These are phyloP conservation scores for Trypanosoma mega DNA, from an alignment of 208 protist species.

Conservation along the genomic window DNA sequence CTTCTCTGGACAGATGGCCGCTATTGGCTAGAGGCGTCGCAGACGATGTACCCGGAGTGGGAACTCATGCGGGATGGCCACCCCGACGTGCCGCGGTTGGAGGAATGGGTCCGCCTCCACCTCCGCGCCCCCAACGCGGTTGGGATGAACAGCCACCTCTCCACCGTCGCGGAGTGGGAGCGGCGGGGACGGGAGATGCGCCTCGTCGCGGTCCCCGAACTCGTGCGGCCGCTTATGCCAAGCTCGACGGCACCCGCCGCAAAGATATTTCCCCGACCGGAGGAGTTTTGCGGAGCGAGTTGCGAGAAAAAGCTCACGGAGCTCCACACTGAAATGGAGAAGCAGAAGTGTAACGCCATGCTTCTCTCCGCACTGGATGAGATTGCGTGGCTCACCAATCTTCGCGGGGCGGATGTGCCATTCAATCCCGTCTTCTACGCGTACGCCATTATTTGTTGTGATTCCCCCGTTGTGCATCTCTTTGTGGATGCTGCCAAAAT, in stretches of 20 bases:
- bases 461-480: conserved; percentile 20
- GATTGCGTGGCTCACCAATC: conserved; percentile 91
- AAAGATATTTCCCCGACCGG: conserved; percentile 42
- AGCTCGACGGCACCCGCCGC: conserved; percentile 9
- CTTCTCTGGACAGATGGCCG: conserved; percentile 97
- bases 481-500: conserved; percentile 40
- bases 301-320: conserved; percentile 52
- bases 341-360: conserved; percentile 53
- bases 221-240: conserved; percentile 51
- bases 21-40: conserved; percentile 94
- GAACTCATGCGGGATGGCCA: conserved; percentile 83
- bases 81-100: conserved; percentile 52
- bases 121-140: conserved; percentile 42
- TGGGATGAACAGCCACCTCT: conserved; percentile 69
- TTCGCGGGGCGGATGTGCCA: conserved; percentile 84
- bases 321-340: conserved; percentile 47
- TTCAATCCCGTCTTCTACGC: conserved; percentile 92
- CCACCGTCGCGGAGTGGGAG: conserved; percentile 81
- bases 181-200: conserved; percentile 46
- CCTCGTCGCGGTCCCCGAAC: conserved; percentile 61
- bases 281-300: conserved; percentile 66
- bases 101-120: conserved; percentile 62
- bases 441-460: conserved; percentile 67
- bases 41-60: conserved; percentile 81
- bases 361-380: conserved; percentile 91